Evolutionary conservation across 2,329 filamentous ascomycete species (phyloP), one percentile per base, ranked within the genome.

Genomic region (Alternaria ethzedia): DNA sequence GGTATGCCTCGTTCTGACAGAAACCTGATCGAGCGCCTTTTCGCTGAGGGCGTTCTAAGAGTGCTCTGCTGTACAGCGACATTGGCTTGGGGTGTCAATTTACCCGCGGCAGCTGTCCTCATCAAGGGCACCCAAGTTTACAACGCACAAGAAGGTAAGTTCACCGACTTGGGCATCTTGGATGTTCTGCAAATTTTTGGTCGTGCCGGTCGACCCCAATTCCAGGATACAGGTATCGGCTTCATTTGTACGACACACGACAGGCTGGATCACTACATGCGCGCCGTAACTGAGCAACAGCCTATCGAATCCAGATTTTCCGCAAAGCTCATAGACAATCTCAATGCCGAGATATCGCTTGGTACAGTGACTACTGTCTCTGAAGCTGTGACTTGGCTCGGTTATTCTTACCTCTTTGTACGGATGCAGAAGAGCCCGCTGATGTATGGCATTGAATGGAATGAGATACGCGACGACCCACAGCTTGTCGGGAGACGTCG

Each of bases 51-150:
- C 25, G 90, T 98, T n/a, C 87, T 98, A 71, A 97, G 96, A 79
- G 94, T 99, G 1, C 90, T 99, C 21, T 98, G 95, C 85, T 99
- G 96, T 88, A 99, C 96, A 3, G 96, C 96, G 11, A 99, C 96
- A 1, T 86, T 99, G 25, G 96, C 96, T 1, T 99, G 96, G 96
- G 96, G 96, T 89, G 95, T 99, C 77, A 99, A 99, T 80, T 88
- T 99, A 80, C 96, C 96, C 1, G 96, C 96, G 32, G 96, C 96
- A 0, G 96, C 96, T 0, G 96, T 99, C 54, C 88, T 99, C 57
- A 99, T 99, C 86, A 99, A 99, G 79, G 96, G 96, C 15, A 99
- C 96, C 0, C 95, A 98, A 76, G 88, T 99, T 0, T 99, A 99
- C 82, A 98, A 94, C 78, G 91, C 96, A 0, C 93, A 97, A 78